A percentile compares a stretch with the other conserved stretches of the same genome.
These are phyloP conservation scores for Penicillium corylophilum DNA, from an alignment of 2,329 filamentous ascomycete species.

Conservation along the genomic window DNA sequence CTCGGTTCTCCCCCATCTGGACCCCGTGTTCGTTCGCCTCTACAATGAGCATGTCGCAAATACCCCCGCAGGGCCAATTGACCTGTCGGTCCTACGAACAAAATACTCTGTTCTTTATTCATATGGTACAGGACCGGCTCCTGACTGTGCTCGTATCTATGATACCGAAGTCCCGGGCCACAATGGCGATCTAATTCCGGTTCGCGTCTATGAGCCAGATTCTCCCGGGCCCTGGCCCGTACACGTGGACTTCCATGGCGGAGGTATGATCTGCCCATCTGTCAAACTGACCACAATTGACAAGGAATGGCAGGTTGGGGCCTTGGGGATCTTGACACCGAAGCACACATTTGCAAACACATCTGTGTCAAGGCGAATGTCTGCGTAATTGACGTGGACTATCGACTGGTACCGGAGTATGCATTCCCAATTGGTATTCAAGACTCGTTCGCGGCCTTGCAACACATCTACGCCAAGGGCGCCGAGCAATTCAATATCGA, in stretches of 20 bases:
- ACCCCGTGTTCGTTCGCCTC: conserved; percentile 49
- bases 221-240: conserved; percentile 46
- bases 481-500: conserved; percentile 41
- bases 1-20: conserved; percentile 47
- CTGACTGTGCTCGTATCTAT: conserved; percentile 43
- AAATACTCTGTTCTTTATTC: conserved; percentile 49
- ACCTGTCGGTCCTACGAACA: conserved; percentile 39
- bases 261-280: conserved; percentile 23
- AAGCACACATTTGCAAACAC: conserved; percentile 51
- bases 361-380: conserved; percentile 47
- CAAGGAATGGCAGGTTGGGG: conserved; percentile 39
- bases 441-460: conserved; percentile 51
- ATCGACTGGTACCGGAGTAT: conserved; percentile 53
- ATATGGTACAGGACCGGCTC: conserved; percentile 46
- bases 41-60: conserved; percentile 50
- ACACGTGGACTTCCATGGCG: conserved; percentile 53
- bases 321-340: conserved; percentile 52
- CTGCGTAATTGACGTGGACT: conserved; percentile 53
- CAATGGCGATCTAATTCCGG: conserved; percentile 33
- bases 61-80: conserved; percentile 42
- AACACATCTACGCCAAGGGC: conserved; percentile 40
- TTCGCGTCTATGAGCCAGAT: conserved; percentile 49
- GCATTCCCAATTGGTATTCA: conserved; percentile 50
- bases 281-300: neutral
- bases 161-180: conserved; percentile 37